A percentile compares a stretch with the other conserved stretches of the same genome.
Conservation (phyloP, 257 asterid species). For the Anisodus tanguticus region DNA sequence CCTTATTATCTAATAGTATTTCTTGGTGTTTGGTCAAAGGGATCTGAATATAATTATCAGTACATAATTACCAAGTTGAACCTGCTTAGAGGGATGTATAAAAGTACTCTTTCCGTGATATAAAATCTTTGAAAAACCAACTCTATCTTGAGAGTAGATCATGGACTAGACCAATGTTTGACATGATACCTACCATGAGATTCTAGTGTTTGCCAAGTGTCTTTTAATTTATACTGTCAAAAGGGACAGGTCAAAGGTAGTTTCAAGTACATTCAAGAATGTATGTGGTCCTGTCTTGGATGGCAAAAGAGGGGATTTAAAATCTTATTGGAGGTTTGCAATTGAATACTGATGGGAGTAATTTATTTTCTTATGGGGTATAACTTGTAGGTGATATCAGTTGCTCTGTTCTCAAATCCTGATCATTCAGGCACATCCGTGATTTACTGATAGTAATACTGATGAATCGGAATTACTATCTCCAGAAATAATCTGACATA, state of each 20-base stretch:
- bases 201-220: background rate
- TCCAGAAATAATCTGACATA: too few species aligned
- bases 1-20: too few species aligned
- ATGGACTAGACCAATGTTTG: background rate
- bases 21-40: background rate
- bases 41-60: background rate
- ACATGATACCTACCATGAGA: background rate
- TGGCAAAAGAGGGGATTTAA: too few species aligned
- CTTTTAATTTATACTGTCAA: background rate
- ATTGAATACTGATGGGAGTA: too few species aligned
- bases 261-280: background rate
- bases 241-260: constrained; percentile 6
- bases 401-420: too few species aligned
- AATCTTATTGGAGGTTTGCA: too few species aligned
- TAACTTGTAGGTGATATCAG: too few species aligned
- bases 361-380: too few species aligned
- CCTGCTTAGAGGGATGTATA: background rate
- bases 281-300: too few species aligned
- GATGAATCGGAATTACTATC: too few species aligned
- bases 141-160: background rate
- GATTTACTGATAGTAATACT: too few species aligned
- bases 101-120: background rate
- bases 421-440: too few species aligned
- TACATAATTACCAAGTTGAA: background rate
- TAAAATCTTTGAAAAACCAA: background rate